A percentile compares a stretch with the other conserved stretches of the same genome.
phyloP scores from a whole-genome alignment of 495 filamentous ascomycete genomes.

The Tuber brumale region DNA sequence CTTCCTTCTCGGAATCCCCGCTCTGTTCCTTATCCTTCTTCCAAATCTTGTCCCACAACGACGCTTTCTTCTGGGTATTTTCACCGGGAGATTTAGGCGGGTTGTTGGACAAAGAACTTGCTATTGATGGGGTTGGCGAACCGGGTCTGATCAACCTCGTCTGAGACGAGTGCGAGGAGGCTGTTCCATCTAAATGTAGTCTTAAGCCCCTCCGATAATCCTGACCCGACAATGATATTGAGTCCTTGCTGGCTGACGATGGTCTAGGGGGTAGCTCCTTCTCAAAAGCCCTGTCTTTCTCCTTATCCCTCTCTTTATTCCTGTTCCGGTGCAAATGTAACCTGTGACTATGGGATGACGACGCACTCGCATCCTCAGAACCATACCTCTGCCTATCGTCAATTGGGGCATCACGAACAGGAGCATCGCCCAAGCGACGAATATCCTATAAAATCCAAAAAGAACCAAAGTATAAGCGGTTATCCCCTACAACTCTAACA shows the following conservation, averaged over 20 bases:
- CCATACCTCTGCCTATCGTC: slow-evolving; percentile 51
- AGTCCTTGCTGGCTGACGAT: slow-evolving; percentile 31
- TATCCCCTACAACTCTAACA: slow-evolving; percentile 7
- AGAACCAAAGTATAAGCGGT: slow-evolving; percentile 20
- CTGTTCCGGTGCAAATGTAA: slow-evolving; percentile 68
- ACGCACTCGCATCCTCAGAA: slow-evolving; percentile 44
- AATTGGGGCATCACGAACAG: slow-evolving; percentile 64
- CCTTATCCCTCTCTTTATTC: slow-evolving; percentile 49
- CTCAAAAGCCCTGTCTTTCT: slow-evolving; percentile 39
- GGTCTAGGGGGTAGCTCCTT: slow-evolving; percentile 40
- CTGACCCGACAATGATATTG: slow-evolving; percentile 20
- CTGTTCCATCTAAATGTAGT: slow-evolving; percentile 38
- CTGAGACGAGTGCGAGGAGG: slow-evolving; percentile 40
- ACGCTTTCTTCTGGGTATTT: slow-evolving; percentile 25
- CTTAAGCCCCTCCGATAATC: slow-evolving; percentile 35
- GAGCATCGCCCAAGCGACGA: slow-evolving; percentile 72
- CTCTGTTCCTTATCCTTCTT: slow-evolving; percentile 28
- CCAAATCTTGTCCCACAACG: slow-evolving; percentile 33
- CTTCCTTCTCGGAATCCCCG: slow-evolving; percentile 24
- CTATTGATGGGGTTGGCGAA: slow-evolving; percentile 41
- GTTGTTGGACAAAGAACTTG: slow-evolving; percentile 39
- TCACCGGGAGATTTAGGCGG: slow-evolving; percentile 40
- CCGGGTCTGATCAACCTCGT: slow-evolving; percentile 36
- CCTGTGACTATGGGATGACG: slow-evolving; percentile 52
- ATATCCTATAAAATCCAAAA: slow-evolving; percentile 55